These are phyloP conservation scores for Psilocybe subaeruginosa DNA, from an alignment of 768 basidiomycete species.

Conservation along the genomic window DNA sequence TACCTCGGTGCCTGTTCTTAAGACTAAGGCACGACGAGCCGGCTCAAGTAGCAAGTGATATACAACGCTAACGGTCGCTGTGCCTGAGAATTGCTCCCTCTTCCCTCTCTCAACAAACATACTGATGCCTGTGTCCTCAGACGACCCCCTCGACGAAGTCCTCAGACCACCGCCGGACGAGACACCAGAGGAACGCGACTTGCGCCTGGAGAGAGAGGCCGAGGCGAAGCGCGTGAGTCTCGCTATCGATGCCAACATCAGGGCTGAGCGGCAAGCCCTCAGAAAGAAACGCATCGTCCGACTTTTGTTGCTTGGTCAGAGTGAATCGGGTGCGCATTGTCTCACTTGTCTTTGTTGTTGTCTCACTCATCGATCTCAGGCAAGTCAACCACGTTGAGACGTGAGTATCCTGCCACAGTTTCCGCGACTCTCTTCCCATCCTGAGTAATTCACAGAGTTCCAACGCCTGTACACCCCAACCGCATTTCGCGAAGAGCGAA, in stretches of 20 bases:
- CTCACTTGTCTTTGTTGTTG: neutral
- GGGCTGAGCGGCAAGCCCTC: slow-evolving; percentile 59
- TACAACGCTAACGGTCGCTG: slow-evolving; percentile 23
- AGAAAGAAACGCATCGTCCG: slow-evolving; percentile 74
- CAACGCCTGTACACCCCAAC: slow-evolving; percentile 76
- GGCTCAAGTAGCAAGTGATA: slow-evolving; percentile 19
- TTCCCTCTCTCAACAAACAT: slow-evolving; percentile 20
- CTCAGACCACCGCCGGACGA: slow-evolving; percentile 73
- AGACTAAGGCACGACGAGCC: slow-evolving; percentile 22
- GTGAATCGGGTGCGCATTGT: slow-evolving; percentile 68
- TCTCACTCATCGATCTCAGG: slow-evolving; percentile 39
- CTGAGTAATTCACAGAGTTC: slow-evolving; percentile 55
- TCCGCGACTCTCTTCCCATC: slow-evolving; percentile 1
- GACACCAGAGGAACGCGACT: slow-evolving; percentile 55
- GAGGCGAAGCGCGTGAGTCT: slow-evolving; percentile 66
- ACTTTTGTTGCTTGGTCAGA: slow-evolving; percentile 78
- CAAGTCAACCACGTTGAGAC: slow-evolving; percentile 81
- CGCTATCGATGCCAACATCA: slow-evolving; percentile 77
- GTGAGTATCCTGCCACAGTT: slow-evolving; percentile 45
- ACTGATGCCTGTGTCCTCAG: slow-evolving; percentile 37
- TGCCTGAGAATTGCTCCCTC: slow-evolving; percentile 26
- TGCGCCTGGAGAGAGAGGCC: slow-evolving; percentile 62
- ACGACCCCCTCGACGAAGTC: slow-evolving; percentile 69
- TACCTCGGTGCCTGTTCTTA: slow-evolving; percentile 32
- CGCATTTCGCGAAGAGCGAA: slow-evolving; percentile 74